Base-by-base conservation (phyloP, 1,284 basidiomycete genomes). In the Rhodotorula sp. region DNA sequence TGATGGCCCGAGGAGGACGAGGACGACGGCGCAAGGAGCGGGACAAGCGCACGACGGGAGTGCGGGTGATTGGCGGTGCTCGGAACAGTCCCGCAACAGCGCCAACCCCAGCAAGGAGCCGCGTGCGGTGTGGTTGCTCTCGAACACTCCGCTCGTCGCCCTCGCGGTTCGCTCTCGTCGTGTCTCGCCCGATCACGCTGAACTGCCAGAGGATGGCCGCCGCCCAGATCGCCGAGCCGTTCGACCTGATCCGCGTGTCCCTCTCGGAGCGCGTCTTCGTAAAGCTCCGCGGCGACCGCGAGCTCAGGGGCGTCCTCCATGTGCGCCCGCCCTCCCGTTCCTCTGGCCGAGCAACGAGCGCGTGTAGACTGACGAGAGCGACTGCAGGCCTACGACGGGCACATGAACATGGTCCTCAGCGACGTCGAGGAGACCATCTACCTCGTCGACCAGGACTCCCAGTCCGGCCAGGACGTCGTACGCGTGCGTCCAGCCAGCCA, bases 401-500 rank as follows among this genome's bases (percentile, higher is more conserved):
- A 99, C 83, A 98, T 99, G 96, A 99, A 99, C 82, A 85, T 99
- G 79, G 97, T 99, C 73, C 86, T 99, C 91, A 75, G 72, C 75
- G 92, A 97, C 80, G 97, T 98, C 17, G 95, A 98, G 81, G 97
- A 99, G 83, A 92, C 91, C 8, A 93, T 97, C 78, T 91, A 94
- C 87, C 86, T 94, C 73, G 92, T 97, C 27, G 93, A 97, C 77
- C 57, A 79, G 54, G 79, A 82, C 66, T 84, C 85, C 55, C 82
- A 83, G 60, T 83, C 82, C 27, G 81, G 81, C 25, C 77, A 82
- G 21, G 79, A 82, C 69, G 82, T 83, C 57, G 81, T 85, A 15
- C 78, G 83, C 70, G 85, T 85, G 50, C 54, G 62, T 59, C 37
- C 25, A n/a, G 6, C 27, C 37, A 17, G 51, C 13, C 27, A 21